phyloP scores from a whole-genome alignment of 768 basidiomycete genomes.

The Termitomyces sp. region DNA sequence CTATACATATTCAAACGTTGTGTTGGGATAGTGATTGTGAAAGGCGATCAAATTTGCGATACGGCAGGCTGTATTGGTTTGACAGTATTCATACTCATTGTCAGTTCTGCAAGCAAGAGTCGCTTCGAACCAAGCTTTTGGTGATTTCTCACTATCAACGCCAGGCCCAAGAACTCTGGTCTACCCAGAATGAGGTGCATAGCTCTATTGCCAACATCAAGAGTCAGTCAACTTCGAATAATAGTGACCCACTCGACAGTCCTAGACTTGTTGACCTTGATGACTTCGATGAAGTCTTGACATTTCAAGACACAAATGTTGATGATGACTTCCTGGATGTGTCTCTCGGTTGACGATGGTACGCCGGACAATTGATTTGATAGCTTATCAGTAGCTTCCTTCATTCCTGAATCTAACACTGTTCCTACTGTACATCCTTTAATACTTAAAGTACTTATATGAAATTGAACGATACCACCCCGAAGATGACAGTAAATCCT shows the following conservation, averaged over 20 bases:
- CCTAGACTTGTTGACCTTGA: conserved; percentile 16
- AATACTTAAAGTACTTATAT: too few species aligned
- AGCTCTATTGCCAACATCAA: not conserved
- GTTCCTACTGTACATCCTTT: not conserved
- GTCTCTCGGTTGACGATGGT: too few species aligned
- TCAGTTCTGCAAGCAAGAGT: conserved; percentile 11
- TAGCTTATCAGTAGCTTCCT: not conserved
- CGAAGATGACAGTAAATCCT: conserved; percentile 85
- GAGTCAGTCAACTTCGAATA: not conserved
- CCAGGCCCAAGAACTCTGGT: not conserved
- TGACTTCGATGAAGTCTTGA: conserved; percentile 19
- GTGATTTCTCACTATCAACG: conserved; percentile 4
- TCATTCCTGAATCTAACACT: not conserved
- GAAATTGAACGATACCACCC: conserved; percentile 92
- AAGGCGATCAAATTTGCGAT: conserved; percentile 3
- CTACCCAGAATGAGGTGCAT: not conserved
- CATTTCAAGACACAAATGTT: conserved; percentile 7
- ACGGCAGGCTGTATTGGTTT: conserved; percentile 9
- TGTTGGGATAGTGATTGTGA: conserved; percentile 12
- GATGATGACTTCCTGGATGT: conserved; percentile 6
- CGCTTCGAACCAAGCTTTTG: conserved; percentile 14
- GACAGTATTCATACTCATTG: conserved; percentile 11
- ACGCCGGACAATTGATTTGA: not conserved
- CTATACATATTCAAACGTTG: not conserved
- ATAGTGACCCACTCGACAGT: conserved; percentile 12